Percentiles rank a stretch among this genome's conserved stretches.
phyloP scores from a whole-genome alignment of 345 rosid species.

The Citrus sp. region DNA sequence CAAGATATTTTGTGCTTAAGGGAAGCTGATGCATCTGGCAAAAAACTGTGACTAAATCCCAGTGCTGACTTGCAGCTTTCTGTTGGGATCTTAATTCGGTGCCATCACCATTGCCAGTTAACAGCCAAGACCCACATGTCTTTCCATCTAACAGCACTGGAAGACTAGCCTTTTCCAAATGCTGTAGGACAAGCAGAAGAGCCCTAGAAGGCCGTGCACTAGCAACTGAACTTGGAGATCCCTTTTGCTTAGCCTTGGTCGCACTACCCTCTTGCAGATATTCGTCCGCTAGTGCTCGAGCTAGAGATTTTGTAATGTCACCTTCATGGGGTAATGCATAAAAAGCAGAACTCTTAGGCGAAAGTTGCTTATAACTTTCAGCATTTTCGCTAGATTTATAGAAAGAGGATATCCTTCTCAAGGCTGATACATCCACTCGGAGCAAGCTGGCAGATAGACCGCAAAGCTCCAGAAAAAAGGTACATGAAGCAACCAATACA shows the following conservation, averaged over 20 bases:
- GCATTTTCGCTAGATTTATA: constrained; percentile 48
- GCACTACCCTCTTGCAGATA: constrained; percentile 49
- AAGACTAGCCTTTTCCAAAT: constrained; percentile 95
- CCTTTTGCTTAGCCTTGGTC: constrained; percentile 43
- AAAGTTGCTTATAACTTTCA: constrained; percentile 45
- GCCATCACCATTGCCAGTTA: constrained; percentile 84
- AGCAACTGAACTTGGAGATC: constrained; percentile 25
- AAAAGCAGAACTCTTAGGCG: constrained; percentile 58
- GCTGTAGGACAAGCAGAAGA: constrained; percentile 71
- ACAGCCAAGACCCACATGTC: constrained; percentile 93
- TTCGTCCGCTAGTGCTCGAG: constrained; percentile 86
- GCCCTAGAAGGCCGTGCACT: constrained; percentile 52
- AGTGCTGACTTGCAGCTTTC: constrained; percentile 77
- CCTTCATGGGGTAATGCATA: constrained; percentile 48
- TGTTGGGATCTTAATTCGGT: constrained; percentile 79
- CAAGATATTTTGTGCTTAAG: constrained; percentile 87
- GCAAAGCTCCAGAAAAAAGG: constrained; percentile 87
- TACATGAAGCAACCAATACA: constrained; percentile 81
- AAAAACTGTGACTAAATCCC: constrained; percentile 86
- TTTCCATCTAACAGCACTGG: constrained; percentile 55
- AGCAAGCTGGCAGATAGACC: constrained; percentile 86
- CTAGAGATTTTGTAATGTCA: constrained; percentile 72
- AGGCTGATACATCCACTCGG: constrained; percentile 71
- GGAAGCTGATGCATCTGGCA: constrained; percentile 95
- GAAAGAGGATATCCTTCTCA: constrained; percentile 80